Base-by-base conservation (phyloP, 371 early-diverging fungal genomes). In the Mucor racemosus region DNA sequence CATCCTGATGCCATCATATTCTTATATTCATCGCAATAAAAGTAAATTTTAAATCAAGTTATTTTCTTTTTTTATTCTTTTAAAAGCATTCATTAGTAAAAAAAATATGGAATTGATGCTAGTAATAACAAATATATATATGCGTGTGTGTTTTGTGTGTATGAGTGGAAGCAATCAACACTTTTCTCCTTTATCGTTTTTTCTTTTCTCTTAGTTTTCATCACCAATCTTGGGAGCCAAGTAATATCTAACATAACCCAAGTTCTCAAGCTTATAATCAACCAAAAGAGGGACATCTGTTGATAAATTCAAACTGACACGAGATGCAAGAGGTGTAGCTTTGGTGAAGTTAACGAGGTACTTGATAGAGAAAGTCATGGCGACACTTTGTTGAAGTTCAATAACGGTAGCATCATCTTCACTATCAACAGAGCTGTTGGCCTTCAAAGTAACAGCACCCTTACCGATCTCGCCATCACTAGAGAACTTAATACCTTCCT, bases 271-370 rank as follows among this genome's bases (percentile, higher is more conserved):
- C 75, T 91, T 89, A 82, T 96, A 98, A 83, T 98, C 97, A 58
- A 99, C 90, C 76, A 98, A 80, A 62, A 98, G 79, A 34, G 99
- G 99, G 11, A 94, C 91, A 34, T 94, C 96, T 71, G 89, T 84
- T 41, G 92, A 89, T 77, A 99, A 83, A 75, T 86, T 86, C 59
- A 99, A 81, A 55, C 85, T 90, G 65, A 99, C 98, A 58, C 85
- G 83, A 34, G 75, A 70, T 13, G 94, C 84, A 55, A 97, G 86
- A 8, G 98, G 91, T 9, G 96, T 92, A 40, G 99, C 98, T 86
- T 99, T 99, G 62, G 97, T 90, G 69, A 99, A 98, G 86, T 92
- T 92, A 71, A 86, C 82, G 26, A 99, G 85, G 85, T 97, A 98
- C 83, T 98, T 99, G 74, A 97, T 87, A 15, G 97, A 90, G 74